A percentile compares a stretch with the other conserved stretches of the same genome.
Evolutionary conservation across 139 green algal species (phyloP).

Genomic region (Spirogloea muscicola): DNA sequence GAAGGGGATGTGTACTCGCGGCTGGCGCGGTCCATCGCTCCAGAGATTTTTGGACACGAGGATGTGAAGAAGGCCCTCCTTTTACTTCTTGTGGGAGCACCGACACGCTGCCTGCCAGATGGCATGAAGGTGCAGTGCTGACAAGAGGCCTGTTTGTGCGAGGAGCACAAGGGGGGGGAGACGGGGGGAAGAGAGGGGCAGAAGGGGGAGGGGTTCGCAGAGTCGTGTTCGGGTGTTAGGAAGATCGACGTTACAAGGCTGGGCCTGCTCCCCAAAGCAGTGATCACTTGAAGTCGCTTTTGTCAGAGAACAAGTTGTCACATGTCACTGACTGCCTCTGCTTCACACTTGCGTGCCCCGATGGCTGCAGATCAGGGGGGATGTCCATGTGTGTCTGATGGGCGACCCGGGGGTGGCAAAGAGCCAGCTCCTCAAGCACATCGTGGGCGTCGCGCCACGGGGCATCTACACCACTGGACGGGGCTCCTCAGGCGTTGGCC

Average conservation of each 20-base stretch:
- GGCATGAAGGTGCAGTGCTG: constrained; percentile 95
- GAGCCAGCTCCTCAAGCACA: constrained; percentile 75
- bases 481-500: constrained; percentile 86
- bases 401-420: constrained; percentile 98
- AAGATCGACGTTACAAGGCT: no score
- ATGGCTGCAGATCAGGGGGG: constrained; percentile 65
- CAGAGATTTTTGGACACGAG: constrained; percentile 58
- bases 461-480: constrained; percentile 97
- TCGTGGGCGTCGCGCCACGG: constrained; percentile 60
- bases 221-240: no score
- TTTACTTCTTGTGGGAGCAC: constrained; percentile 89
- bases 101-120: constrained; percentile 71
- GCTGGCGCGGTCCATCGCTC: constrained; percentile 53
- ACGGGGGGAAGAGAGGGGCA: no score
- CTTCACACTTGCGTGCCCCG: no score
- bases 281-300: no score
- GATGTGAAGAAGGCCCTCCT: constrained; percentile 76
- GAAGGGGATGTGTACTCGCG: constrained; percentile 47
- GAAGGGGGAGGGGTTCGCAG: no score
- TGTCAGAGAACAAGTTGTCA: no score
- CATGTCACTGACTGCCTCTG: no score
- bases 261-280: no score
- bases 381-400: constrained; percentile 98
- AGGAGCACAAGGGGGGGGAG: no score
- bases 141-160: no score